Percentiles rank a stretch among this genome's conserved stretches.
Conservation (phyloP, 768 basidiomycete species). For the Agrocybe pediades region DNA sequence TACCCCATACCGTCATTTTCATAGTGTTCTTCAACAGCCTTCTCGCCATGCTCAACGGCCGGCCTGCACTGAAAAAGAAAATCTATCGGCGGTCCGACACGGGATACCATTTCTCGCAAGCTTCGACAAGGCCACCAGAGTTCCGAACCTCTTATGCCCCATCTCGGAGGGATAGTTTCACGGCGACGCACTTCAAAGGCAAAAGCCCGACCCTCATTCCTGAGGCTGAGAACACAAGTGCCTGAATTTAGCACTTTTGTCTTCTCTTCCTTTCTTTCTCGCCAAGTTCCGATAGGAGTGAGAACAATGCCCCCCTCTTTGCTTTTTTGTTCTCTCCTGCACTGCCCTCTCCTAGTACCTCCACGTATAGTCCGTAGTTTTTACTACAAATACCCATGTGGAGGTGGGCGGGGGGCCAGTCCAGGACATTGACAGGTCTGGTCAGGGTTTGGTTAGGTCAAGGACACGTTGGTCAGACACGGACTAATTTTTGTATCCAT, state of each 20-base stretch:
- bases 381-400: slow-evolving; percentile 4
- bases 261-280: background rate
- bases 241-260: background rate
- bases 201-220: background rate
- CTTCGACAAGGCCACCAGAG: slow-evolving; percentile 10
- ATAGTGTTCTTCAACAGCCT: slow-evolving; percentile 35
- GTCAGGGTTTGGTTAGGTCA: background rate
- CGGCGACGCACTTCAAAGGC: too few relatives aligned
- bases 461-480: background rate
- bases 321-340: background rate
- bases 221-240: background rate
- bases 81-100: slow-evolving; percentile 13
- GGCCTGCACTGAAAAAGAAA: slow-evolving; percentile 23
- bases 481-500: background rate
- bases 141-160: slow-evolving; percentile 6
- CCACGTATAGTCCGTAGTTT: background rate
- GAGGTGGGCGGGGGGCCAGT: background rate
- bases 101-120: slow-evolving; percentile 7
- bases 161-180: background rate
- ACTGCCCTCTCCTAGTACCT: background rate
- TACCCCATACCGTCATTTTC: background rate
- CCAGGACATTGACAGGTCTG: background rate
- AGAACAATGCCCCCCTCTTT: background rate
- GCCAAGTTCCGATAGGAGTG: too few relatives aligned
- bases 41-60: slow-evolving; percentile 31